Evolutionary conservation across 208 protist species (phyloP).

Genomic region (Leishmania amazonensis): DNA sequence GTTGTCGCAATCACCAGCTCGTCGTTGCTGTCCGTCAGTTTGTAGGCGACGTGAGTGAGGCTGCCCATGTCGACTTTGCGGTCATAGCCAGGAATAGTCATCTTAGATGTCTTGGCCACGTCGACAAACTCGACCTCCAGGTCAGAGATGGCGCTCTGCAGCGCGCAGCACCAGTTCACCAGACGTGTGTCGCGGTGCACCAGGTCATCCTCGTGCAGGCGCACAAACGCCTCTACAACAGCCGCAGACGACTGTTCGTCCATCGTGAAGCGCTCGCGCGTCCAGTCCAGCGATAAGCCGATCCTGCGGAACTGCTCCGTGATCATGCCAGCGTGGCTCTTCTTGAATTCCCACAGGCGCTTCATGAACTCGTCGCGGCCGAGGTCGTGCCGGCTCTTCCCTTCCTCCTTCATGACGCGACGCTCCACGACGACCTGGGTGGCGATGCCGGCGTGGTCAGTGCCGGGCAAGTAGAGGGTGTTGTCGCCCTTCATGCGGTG

Average conservation of each 20-base stretch:
- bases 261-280: slow-evolving; percentile 99
- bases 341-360: slow-evolving; percentile 98
- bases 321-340: slow-evolving; percentile 96
- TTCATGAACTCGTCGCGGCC: slow-evolving; percentile 97
- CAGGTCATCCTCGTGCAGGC: slow-evolving; percentile 95
- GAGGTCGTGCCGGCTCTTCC: slow-evolving; percentile 95
- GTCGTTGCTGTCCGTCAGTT: slow-evolving; percentile 78
- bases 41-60: slow-evolving; percentile 96
- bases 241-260: slow-evolving; percentile 93
- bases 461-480: slow-evolving; percentile 98
- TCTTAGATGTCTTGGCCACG: slow-evolving; percentile 75
- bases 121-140: slow-evolving; percentile 98
- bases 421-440: slow-evolving; percentile 99
- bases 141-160: slow-evolving; percentile 99
- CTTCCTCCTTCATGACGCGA: slow-evolving; percentile 88
- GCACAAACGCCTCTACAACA: slow-evolving; percentile 97
- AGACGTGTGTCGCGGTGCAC: slow-evolving; percentile 98
- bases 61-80: slow-evolving; percentile 95
- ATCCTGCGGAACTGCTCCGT: slow-evolving; percentile 95
- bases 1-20: slow-evolving; percentile 98
- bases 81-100: slow-evolving; percentile 91
- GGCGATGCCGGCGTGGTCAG: slow-evolving; percentile 99
- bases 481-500: slow-evolving; percentile 97
- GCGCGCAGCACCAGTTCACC: slow-evolving; percentile 99
- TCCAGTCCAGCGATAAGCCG: slow-evolving; percentile 99